Evolutionary conservation across 139 green algal species (phyloP), one percentile per base, ranked within the genome.

Genomic region (Volvox reticuliferus): DNA sequence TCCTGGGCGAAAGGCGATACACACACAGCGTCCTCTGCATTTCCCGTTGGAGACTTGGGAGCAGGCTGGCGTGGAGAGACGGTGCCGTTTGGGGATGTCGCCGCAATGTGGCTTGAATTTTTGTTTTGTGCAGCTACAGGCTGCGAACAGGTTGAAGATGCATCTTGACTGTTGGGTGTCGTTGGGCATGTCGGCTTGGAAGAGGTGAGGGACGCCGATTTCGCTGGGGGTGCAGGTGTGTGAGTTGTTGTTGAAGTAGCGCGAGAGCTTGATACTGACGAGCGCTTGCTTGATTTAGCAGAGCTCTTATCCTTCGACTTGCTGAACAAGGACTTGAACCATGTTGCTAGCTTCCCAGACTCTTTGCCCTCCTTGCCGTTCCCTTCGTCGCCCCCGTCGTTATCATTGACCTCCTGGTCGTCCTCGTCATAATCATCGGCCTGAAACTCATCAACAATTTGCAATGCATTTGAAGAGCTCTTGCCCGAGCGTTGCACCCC

Each of bases 251-350:
- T 37, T 33, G 86, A 83, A 2, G 30, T 36, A 17, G 30, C 28
- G 18, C 85, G 85, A 26, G 85, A 89, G 71, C 65, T 88, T 2
- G 82, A 67, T 26, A 69, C 35, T 1, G 82, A 88, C 1, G 28
- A 33, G n/a, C 69, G 44, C 44, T 89, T 89, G 85, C 85, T 89
- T 22, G 85, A 89, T 36, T 82, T 82, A 12, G 24, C 17, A 12
- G 85, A 82, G 14, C 28, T 55, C 69, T 89, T 80, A 26, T 88
- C 73, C 73, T 83, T 84, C 12, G 68, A 73, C 82, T 88, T 88
- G 24, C 76, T 88, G 73, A 90, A 90, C 13, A 90, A 20, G 20
- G 36, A 69, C 86, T 90, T 90, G 71, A 90, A 90, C 73, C 71
- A 90, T 44, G 22, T 62, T 21, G 67, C 71, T 22, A 90, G 86